Evolutionary conservation across 139 green algal genomes (phyloP), one percentile per base, ranked within the genome.

Genomic region (Closterium sp.): DNA sequence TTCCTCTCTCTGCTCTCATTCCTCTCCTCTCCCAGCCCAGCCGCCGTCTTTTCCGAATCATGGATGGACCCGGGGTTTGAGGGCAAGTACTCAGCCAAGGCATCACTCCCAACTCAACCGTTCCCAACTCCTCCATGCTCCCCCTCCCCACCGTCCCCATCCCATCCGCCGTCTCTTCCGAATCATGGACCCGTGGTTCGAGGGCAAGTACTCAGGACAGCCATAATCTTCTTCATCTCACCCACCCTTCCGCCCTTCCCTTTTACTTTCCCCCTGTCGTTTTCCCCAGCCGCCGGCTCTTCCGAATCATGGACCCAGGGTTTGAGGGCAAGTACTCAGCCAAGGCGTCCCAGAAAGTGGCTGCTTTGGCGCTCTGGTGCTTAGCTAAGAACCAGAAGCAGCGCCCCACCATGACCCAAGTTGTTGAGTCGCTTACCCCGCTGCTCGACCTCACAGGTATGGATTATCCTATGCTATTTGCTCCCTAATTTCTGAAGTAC

Each of bases 311-410:
- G 79, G 27, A 86, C 79, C 24, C 79, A 30, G 79, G 24, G 31
- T 42, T 94, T 7, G 92, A 94, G 86, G 92, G 92, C 50, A 32
- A 85, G 90, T 94, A 93, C 38, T 93, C 89, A 10, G 31, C 94
- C 22, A 91, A 85, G 31, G 92, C 28, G 9, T 91, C 92, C 13
- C 89, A 92, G 34, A 94, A 94, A 27, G 92, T 91, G 79, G 89
- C 70, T 31, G 29, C 50, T 0, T 32, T 94, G 34, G 89, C 89
- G 50, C 89, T 94, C 28, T 73, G 91, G 30, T 94, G 92, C 85
- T 70, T 94, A 31, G 92, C n/a, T 28, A 31, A 62, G 30, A 70
- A 94, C 85, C 90, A 91, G 27, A 92, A 92, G 89, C n/a, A 45
- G 73, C 73, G 92, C 22, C 92, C 92, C 21, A 45, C 90, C 30